phyloP scores from a whole-genome alignment of 2,329 filamentous ascomycete species.

The Paraphoma sp. region DNA sequence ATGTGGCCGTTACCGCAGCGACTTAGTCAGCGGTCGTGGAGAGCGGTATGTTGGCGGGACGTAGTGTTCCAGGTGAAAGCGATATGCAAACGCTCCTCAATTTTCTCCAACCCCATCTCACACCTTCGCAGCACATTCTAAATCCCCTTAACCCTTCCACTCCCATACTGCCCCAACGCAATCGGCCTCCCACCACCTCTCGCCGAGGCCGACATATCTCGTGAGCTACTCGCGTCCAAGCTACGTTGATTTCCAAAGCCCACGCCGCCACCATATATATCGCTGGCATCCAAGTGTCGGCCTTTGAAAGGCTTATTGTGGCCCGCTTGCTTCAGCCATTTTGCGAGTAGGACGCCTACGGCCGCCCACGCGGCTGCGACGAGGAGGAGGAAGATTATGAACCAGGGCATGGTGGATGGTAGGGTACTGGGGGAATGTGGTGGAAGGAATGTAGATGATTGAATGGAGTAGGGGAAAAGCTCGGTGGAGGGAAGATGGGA shows the following conservation, averaged over 20 bases:
- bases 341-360: slow-evolving; percentile 23
- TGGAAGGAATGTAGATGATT: no score
- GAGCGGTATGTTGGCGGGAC: neutral
- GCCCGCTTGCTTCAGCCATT: slow-evolving; percentile 26
- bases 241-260: slow-evolving; percentile 13
- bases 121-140: neutral
- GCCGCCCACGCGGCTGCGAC: slow-evolving; percentile 22
- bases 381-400: slow-evolving; percentile 22
- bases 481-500: no score
- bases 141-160: slow-evolving; percentile 25
- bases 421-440: neutral
- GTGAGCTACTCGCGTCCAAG: neutral
- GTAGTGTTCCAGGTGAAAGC: neutral
- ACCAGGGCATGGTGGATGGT: slow-evolving; percentile 3
- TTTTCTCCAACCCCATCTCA: neutral
- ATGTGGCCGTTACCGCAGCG: neutral
- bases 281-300: slow-evolving; percentile 4
- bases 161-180: slow-evolving; percentile 15
- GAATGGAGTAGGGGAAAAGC: no score
- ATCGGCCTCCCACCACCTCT: slow-evolving; percentile 6
- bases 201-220: neutral
- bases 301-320: slow-evolving; percentile 19
- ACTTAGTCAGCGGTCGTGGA: neutral
- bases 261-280: slow-evolving; percentile 14
- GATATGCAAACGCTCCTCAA: neutral